Evolutionary conservation across 441 rosid genomes (phyloP).

Genomic region (Gossypium schwendimanii): DNA sequence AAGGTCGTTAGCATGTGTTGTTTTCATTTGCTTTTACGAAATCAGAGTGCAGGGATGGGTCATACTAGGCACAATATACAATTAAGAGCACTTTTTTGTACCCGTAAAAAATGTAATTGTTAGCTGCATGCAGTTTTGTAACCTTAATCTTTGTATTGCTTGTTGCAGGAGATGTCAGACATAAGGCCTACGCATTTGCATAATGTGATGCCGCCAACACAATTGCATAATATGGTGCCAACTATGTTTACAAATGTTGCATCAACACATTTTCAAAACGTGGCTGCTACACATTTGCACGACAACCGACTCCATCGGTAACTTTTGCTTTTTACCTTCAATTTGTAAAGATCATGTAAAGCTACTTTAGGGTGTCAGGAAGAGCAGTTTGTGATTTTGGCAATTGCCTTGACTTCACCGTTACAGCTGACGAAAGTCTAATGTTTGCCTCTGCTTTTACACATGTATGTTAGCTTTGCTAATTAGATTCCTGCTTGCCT

Average conservation of each 20-base stretch:
- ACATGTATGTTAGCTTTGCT: not conserved
- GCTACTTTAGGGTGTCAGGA: conserved; percentile 18
- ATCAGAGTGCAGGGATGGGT: not conserved
- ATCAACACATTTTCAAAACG: conserved; percentile 38
- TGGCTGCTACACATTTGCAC: conserved; percentile 42
- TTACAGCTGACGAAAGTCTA: not conserved
- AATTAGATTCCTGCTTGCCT: not conserved
- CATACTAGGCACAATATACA: not conserved
- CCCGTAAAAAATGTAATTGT: not conserved
- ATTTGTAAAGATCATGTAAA: conserved; percentile 11
- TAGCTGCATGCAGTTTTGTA: not conserved
- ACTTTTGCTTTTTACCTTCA: not conserved
- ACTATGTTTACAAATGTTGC: conserved; percentile 38
- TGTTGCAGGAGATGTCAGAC: conserved; percentile 38
- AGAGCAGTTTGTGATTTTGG: not conserved
- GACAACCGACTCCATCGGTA: conserved; percentile 39
- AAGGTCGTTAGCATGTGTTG: not conserved
- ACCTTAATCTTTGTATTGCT: conserved; percentile 3
- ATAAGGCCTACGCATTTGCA: conserved; percentile 34
- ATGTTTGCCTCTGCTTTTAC: not conserved
- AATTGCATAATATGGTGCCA: conserved; percentile 41
- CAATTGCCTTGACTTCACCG: not conserved
- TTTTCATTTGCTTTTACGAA: not conserved
- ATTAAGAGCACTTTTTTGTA: not conserved
- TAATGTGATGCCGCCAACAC: conserved; percentile 27